A percentile compares a stretch with the other conserved stretches of the same genome.
Evolutionary conservation across 2,329 filamentous ascomycete genomes (phyloP).

Genomic region (Colletotrichum sp.): DNA sequence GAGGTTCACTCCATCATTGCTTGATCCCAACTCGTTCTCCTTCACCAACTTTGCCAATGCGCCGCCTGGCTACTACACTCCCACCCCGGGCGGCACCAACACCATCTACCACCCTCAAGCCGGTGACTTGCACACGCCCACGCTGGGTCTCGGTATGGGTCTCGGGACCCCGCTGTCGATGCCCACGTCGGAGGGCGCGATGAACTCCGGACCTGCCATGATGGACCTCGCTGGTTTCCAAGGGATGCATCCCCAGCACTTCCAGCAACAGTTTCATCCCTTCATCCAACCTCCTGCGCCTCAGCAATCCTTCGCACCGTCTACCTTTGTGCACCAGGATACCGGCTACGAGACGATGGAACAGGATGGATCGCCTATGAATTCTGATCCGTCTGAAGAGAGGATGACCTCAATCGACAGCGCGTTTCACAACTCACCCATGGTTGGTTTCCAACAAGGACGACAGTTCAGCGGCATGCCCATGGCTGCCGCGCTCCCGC

Average conservation of each 20-base stretch:
- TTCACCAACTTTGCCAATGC: slow-evolving; percentile 83
- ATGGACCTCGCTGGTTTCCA: slow-evolving; percentile 72
- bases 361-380: slow-evolving; percentile 73
- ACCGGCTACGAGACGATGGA: slow-evolving; percentile 82
- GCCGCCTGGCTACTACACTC: slow-evolving; percentile 84
- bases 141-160: slow-evolving; percentile 74
- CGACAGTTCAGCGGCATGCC: slow-evolving; percentile 51
- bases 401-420: slow-evolving; percentile 62
- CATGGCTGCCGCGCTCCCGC: slow-evolving; percentile 51
- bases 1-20: slow-evolving; percentile 85
- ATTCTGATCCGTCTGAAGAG: slow-evolving; percentile 55
- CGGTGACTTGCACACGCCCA: slow-evolving; percentile 86
- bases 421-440: slow-evolving; percentile 65
- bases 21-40: slow-evolving; percentile 84
- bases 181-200: slow-evolving; percentile 68
- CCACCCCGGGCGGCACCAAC: slow-evolving; percentile 81
- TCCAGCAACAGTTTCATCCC: slow-evolving; percentile 69
- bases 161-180: slow-evolving; percentile 83
- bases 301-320: slow-evolving; percentile 72
- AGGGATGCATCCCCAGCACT: slow-evolving; percentile 62
- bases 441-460: slow-evolving; percentile 64
- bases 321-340: slow-evolving; percentile 81
- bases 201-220: slow-evolving; percentile 64
- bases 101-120: slow-evolving; percentile 83
- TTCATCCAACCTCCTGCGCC: slow-evolving; percentile 68